Evolutionary conservation across 192 early-diverging fungal genomes (phyloP).

Genomic region (Pilobolus umbonatus): DNA sequence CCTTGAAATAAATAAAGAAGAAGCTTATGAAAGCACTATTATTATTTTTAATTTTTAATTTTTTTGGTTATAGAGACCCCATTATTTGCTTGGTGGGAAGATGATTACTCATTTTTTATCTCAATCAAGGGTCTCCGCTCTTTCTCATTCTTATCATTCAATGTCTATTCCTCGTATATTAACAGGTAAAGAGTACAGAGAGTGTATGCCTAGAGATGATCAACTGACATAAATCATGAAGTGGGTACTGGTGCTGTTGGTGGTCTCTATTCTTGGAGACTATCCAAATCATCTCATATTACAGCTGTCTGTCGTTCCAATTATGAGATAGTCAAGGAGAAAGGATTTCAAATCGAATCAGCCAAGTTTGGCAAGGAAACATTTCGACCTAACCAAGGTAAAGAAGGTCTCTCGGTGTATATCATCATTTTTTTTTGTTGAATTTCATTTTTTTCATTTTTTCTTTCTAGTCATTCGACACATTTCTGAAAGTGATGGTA

Average conservation of each 20-base stretch:
- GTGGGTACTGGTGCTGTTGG: slow-evolving; percentile 74
- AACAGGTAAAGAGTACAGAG: not conserved
- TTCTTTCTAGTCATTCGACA: slow-evolving; percentile 33
- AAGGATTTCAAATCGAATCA: slow-evolving; percentile 57
- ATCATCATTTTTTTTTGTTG: not conserved
- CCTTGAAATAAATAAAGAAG: too few relatives aligned
- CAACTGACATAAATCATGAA: not conserved
- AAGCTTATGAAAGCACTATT: too few relatives aligned
- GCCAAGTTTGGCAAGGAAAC: slow-evolving; percentile 47
- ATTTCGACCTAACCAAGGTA: slow-evolving; percentile 50
- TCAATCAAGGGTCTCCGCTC: not conserved
- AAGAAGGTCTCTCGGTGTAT: not conserved
- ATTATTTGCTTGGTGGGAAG: too few relatives aligned
- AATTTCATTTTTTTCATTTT: not conserved
- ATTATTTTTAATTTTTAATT: too few relatives aligned
- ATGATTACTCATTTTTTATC: not conserved
- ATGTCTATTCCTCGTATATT: slow-evolving; percentile 1
- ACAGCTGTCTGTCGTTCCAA: slow-evolving; percentile 69
- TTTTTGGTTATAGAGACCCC: too few relatives aligned
- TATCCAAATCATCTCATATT: slow-evolving; percentile 48
- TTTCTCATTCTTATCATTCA: not conserved
- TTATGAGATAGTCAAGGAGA: slow-evolving; percentile 44
- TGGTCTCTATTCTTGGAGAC: slow-evolving; percentile 59
- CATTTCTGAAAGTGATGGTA: slow-evolving; percentile 26
- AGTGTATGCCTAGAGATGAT: not conserved